Evolutionary conservation across 768 basidiomycete genomes (phyloP).

Genomic region (Agrocybe pediades): DNA sequence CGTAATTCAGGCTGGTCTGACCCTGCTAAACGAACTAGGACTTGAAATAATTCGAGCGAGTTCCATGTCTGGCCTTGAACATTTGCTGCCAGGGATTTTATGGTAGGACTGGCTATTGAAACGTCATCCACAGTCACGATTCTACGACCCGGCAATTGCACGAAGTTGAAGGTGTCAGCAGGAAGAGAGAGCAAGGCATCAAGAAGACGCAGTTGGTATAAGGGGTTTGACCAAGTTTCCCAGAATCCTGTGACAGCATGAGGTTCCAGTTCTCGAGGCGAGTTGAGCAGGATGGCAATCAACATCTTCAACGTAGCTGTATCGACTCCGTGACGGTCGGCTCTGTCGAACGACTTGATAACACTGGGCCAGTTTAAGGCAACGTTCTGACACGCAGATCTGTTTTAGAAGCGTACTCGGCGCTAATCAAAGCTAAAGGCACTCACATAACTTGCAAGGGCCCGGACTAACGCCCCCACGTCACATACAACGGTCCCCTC

Average conservation of each 20-base stretch:
- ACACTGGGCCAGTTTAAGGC: slow-evolving; percentile 79
- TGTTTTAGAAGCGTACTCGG: not conserved
- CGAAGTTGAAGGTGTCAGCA: slow-evolving; percentile 91
- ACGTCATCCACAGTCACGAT: slow-evolving; percentile 92
- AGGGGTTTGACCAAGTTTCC: slow-evolving; percentile 81
- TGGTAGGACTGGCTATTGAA: slow-evolving; percentile 82
- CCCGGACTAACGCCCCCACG: slow-evolving; percentile 71
- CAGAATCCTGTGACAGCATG: slow-evolving; percentile 88
- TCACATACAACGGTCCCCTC: slow-evolving; percentile 78
- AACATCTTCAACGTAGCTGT: slow-evolving; percentile 88
- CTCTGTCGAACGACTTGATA: slow-evolving; percentile 84
- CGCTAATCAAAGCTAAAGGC: slow-evolving; percentile 1
- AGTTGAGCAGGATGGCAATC: slow-evolving; percentile 83
- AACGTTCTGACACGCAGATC: slow-evolving; percentile 48
- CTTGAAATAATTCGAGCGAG: slow-evolving; percentile 86
- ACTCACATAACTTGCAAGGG: slow-evolving; percentile 75
- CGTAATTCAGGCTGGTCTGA: slow-evolving; percentile 73
- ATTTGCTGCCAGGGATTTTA: slow-evolving; percentile 86
- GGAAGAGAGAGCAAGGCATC: slow-evolving; percentile 89
- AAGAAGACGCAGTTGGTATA: slow-evolving; percentile 84
- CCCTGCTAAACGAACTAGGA: slow-evolving; percentile 79
- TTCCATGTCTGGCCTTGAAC: slow-evolving; percentile 96
- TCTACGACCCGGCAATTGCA: slow-evolving; percentile 78
- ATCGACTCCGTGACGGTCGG: slow-evolving; percentile 83
- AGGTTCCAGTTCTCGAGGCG: slow-evolving; percentile 72